Evolutionary conservation across 2,329 filamentous ascomycete species (phyloP).

Genomic region (Monosporascus sp.): DNA sequence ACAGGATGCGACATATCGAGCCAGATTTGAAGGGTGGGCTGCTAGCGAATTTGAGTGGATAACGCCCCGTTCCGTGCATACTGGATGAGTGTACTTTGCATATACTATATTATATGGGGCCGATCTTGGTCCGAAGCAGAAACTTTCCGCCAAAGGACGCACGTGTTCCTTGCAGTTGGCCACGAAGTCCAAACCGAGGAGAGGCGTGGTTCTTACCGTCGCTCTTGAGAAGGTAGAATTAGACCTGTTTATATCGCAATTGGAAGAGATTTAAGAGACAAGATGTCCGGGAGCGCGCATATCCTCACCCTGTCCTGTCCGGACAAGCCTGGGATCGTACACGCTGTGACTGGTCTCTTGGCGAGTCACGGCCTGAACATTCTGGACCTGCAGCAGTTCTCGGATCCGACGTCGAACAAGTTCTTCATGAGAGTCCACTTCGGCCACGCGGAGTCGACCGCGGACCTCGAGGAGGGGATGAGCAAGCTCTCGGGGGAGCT

Average conservation of each 20-base stretch:
- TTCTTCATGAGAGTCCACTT: slow-evolving; percentile 92
- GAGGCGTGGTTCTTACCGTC: too few species aligned
- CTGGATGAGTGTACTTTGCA: not conserved
- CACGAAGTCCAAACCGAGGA: not conserved
- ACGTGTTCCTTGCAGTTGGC: not conserved
- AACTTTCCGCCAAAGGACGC: not conserved
- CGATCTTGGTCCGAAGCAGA: slow-evolving; percentile 1
- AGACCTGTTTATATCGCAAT: too few species aligned
- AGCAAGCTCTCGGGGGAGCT: slow-evolving; percentile 56
- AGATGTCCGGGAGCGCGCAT: slow-evolving; percentile 42
- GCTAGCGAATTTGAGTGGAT: not conserved
- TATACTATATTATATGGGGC: not conserved
- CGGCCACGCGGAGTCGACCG: slow-evolving; percentile 50
- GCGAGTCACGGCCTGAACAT: slow-evolving; percentile 72
- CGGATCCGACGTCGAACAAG: slow-evolving; percentile 64
- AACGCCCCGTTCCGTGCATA: not conserved
- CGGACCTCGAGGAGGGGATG: slow-evolving; percentile 51
- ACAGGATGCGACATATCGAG: too few species aligned
- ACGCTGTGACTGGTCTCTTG: slow-evolving; percentile 75
- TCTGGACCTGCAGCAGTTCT: slow-evolving; percentile 79
- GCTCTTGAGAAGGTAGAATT: too few species aligned
- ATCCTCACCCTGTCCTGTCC: slow-evolving; percentile 79
- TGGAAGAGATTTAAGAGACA: not conserved
- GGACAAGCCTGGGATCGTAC: slow-evolving; percentile 78
- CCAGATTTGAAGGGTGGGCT: too few species aligned